Conservation (phyloP, 2,329 filamentous ascomycete species). For the Cytospora mali region DNA sequence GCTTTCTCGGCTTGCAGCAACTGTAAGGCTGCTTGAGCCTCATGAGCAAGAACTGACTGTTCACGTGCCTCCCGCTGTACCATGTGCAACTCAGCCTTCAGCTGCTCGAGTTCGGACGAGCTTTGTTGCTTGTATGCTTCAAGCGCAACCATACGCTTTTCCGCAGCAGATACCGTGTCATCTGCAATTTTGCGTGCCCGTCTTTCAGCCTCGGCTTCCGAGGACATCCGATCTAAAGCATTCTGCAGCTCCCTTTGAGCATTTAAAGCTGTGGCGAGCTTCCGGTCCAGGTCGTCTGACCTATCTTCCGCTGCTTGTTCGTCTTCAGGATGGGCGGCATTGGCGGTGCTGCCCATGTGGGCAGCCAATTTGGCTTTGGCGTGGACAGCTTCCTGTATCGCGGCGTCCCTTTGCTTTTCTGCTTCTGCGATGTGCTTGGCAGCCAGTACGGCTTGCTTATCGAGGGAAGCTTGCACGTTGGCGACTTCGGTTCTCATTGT, state of each 20-base stretch:
- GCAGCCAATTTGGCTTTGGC: conserved; percentile 91
- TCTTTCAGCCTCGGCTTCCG: conserved; percentile 79
- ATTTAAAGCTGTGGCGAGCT: conserved; percentile 79
- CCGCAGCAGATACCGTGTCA: conserved; percentile 79
- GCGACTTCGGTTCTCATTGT: conserved; percentile 88
- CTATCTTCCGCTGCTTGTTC: conserved; percentile 67
- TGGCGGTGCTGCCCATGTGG: conserved; percentile 65
- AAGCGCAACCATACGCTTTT: conserved; percentile 80
- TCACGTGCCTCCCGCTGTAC: conserved; percentile 78
- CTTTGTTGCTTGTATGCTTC: conserved; percentile 83
- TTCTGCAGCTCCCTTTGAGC: conserved; percentile 79
- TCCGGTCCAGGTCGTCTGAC: conserved; percentile 74
- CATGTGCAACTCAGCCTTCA: conserved; percentile 84
- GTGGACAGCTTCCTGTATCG: conserved; percentile 93
- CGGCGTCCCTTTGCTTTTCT: conserved; percentile 90
- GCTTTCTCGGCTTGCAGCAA: conserved; percentile 85
- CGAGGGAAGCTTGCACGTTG: conserved; percentile 87
- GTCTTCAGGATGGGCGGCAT: conserved; percentile 60
- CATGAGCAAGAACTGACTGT: conserved; percentile 74
- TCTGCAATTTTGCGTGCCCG: conserved; percentile 82
- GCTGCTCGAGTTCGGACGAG: conserved; percentile 78
- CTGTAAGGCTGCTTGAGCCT: conserved; percentile 74
- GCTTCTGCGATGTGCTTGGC: conserved; percentile 90
- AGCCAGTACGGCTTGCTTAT: conserved; percentile 82
- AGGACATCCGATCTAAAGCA: conserved; percentile 68